Percentiles rank a stretch among this genome's conserved stretches.
These are phyloP conservation scores for Cladosporium halotolerans DNA, from an alignment of 2,329 filamentous ascomycete genomes.

Conservation along the genomic window DNA sequence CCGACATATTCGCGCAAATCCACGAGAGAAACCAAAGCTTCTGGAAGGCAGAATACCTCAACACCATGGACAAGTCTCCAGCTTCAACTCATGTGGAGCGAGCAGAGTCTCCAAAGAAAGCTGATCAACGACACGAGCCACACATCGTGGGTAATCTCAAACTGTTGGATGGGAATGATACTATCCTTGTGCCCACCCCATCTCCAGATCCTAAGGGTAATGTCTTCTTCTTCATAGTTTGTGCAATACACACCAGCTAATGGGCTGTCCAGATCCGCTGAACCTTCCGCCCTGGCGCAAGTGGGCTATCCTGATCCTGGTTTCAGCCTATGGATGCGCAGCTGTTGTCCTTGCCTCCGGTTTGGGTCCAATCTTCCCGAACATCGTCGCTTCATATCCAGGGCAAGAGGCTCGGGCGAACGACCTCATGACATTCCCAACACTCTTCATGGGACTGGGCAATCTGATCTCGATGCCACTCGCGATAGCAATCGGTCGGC, in stretches of 20 bases:
- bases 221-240: too few relatives aligned
- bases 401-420: constrained; percentile 25
- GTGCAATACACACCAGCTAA: too few relatives aligned
- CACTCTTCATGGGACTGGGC: constrained; percentile 31
- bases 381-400: constrained; percentile 5
- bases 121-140: neutral
- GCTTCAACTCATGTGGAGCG: neutral
- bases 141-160: constrained; percentile 1
- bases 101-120: neutral
- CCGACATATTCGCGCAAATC: neutral
- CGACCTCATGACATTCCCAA: constrained; percentile 29
- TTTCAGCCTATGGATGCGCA: constrained; percentile 34
- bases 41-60: too few relatives aligned
- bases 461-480: constrained; percentile 34
- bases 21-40: neutral
- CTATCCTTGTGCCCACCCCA: constrained; percentile 5
- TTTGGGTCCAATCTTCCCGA: constrained; percentile 7
- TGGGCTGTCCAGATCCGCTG: constrained; percentile 30
- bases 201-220: constrained; percentile 8
- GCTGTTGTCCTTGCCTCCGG: constrained; percentile 31
- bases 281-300: constrained; percentile 36
- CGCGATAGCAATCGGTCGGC: constrained; percentile 26
- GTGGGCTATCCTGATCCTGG: constrained; percentile 29
- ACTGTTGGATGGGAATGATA: constrained; percentile 2
- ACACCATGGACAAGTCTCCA: neutral